Conservation (phyloP, 2,329 filamentous ascomycete genomes). For the Curvularia verruculosa region DNA sequence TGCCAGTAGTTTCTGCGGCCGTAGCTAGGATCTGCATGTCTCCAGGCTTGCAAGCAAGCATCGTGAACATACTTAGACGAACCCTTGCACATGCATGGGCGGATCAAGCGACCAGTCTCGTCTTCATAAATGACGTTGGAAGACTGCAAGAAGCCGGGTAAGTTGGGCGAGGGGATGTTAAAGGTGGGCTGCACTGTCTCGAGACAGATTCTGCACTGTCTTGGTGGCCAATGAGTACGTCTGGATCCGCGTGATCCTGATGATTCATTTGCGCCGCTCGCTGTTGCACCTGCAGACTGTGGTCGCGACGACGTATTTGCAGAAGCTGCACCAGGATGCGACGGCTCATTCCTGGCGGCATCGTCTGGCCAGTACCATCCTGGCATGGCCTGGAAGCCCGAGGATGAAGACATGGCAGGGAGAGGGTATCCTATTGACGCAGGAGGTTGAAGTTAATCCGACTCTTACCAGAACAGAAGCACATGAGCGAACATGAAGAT, state of each 20-base stretch:
- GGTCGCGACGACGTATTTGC: conserved; percentile 23
- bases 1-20: conserved; percentile 76
- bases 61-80: conserved; percentile 94
- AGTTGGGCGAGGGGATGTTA: conserved; percentile 58
- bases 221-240: conserved; percentile 65
- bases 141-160: conserved; percentile 64
- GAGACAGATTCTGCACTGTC: conserved; percentile 88
- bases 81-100: conserved; percentile 92
- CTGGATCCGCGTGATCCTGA: conserved; percentile 26
- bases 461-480: conserved; percentile 32
- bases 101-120: conserved; percentile 76
- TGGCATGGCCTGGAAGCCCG: conserved; percentile 48
- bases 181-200: conserved; percentile 71
- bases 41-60: conserved; percentile 83
- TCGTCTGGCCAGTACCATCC: conserved; percentile 58
- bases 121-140: conserved; percentile 73
- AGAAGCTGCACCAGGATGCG: conserved; percentile 16
- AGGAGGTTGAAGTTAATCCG: conserved; percentile 24
- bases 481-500: conserved; percentile 23
- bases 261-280: conserved; percentile 19
- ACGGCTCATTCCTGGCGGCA: conserved; percentile 44
- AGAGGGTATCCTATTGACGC: conserved; percentile 2
- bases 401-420: conserved; percentile 51
- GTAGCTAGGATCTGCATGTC: conserved; percentile 71
- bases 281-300: conserved; percentile 23